A percentile compares a stretch with the other conserved stretches of the same genome.
These are phyloP conservation scores for Leccinum uliginosum DNA, from an alignment of 768 basidiomycete genomes.

Conservation along the genomic window DNA sequence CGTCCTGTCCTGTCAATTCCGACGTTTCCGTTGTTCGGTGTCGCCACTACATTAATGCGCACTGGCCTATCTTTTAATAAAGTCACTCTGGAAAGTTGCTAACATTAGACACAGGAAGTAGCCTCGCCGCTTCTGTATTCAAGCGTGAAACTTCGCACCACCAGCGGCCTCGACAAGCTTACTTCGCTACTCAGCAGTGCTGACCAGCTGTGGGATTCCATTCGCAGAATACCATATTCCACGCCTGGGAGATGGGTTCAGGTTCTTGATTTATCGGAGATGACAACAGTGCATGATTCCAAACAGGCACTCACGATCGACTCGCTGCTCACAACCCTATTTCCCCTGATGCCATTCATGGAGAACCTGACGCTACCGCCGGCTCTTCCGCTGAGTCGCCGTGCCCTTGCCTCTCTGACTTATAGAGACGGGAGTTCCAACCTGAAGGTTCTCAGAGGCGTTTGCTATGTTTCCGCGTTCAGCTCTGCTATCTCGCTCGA, in stretches of 20 bases:
- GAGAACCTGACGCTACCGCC: slow-evolving; percentile 49
- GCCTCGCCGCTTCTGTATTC: slow-evolving; percentile 65
- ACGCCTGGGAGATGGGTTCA: slow-evolving; percentile 87
- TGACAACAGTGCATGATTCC: slow-evolving; percentile 41
- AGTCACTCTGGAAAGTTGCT: slow-evolving; percentile 8
- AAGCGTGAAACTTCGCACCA: slow-evolving; percentile 41
- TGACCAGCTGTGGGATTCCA: slow-evolving; percentile 83
- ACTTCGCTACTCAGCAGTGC: slow-evolving; percentile 51
- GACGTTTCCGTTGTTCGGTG: neutral
- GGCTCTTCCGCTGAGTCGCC: slow-evolving; percentile 55
- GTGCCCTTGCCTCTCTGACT: slow-evolving; percentile 49
- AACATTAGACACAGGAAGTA: slow-evolving; percentile 45
- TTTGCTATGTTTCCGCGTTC: slow-evolving; percentile 44
- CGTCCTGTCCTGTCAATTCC: slow-evolving; percentile 15
- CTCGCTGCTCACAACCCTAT: slow-evolving; percentile 56
- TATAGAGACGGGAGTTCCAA: slow-evolving; percentile 47
- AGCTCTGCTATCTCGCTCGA: slow-evolving; percentile 21
- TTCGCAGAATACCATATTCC: slow-evolving; percentile 82
- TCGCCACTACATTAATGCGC: neutral
- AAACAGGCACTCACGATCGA: slow-evolving; percentile 53
- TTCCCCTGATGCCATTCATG: slow-evolving; percentile 67
- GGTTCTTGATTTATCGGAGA: slow-evolving; percentile 60
- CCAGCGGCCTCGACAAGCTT: slow-evolving; percentile 51
- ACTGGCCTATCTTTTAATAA: slow-evolving; percentile 1
- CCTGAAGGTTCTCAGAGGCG: slow-evolving; percentile 49